These are phyloP conservation scores for Yarrowia yakushimensis DNA, from an alignment of 805 yeast species.

Conservation along the genomic window DNA sequence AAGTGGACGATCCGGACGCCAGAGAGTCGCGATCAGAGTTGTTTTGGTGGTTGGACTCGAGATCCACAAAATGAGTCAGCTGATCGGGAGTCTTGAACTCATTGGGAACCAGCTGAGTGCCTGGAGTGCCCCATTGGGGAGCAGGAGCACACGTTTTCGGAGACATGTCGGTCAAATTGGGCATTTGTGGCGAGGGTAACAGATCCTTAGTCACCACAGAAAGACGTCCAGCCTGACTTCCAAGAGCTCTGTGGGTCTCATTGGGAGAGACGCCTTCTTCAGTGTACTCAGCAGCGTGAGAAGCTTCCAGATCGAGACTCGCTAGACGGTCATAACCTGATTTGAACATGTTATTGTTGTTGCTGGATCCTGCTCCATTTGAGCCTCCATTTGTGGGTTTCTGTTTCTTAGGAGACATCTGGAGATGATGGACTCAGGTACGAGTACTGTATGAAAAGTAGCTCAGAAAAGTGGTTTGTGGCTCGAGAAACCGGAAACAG, in stretches of 20 bases:
- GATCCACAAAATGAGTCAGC: constrained; percentile 2
- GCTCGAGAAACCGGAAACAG: too few species aligned
- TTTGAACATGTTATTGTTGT: background rate
- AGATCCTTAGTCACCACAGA: constrained; percentile 6
- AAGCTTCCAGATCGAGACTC: background rate
- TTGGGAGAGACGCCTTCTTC: background rate
- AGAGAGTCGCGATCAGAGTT: background rate
- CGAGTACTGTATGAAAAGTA: too few species aligned
- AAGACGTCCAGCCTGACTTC: background rate
- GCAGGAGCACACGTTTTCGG: background rate
- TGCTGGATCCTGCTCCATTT: background rate
- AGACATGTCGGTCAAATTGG: background rate
- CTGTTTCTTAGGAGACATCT: background rate
- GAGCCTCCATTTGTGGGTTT: background rate
- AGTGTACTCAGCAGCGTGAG: background rate
- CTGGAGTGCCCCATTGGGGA: background rate
- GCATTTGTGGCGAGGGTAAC: background rate
- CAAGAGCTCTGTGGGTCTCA: background rate
- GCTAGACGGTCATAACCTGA: background rate
- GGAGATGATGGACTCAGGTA: too few species aligned
- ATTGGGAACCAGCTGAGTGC: background rate
- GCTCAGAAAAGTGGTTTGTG: too few species aligned
- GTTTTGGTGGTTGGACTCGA: background rate
- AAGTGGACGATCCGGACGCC: background rate
- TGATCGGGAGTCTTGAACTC: constrained; percentile 6